Evolutionary conservation across 176 grass and related monocot species (phyloP).

Genomic region (Paspalum notatum): DNA sequence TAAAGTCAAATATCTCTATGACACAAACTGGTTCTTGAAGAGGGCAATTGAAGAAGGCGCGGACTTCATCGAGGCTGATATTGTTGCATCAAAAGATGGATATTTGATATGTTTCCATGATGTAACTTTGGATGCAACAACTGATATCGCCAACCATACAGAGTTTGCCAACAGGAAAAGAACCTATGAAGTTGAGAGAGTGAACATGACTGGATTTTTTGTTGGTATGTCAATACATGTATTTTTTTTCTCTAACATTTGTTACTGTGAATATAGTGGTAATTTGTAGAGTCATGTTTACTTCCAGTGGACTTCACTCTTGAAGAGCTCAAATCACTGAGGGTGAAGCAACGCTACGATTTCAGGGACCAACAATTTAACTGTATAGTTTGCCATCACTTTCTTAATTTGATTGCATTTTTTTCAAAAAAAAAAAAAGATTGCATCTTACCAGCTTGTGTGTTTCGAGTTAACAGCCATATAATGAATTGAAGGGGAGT

Average conservation of each 20-base stretch:
- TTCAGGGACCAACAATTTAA: conserved; percentile 79
- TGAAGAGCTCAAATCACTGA: conserved; percentile 65
- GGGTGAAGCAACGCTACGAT: conserved; percentile 62
- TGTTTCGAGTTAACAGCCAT: neutral
- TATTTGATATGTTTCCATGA: too few relatives aligned
- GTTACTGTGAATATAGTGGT: neutral
- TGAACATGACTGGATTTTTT: conserved; percentile 61
- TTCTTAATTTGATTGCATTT: neutral
- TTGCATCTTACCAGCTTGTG: neutral
- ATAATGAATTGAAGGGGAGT: conserved; percentile 47
- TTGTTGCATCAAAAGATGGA: too few relatives aligned
- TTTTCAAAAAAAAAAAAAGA: too few relatives aligned
- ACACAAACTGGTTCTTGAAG: too few relatives aligned
- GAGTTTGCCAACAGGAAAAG: too few relatives aligned
- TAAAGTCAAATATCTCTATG: too few relatives aligned
- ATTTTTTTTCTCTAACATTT: conserved; percentile 11
- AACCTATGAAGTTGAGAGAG: conserved; percentile 68
- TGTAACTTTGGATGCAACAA: too few relatives aligned
- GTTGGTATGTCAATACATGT: conserved; percentile 37
- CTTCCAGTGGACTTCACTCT: conserved; percentile 75
- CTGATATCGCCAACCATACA: too few relatives aligned
- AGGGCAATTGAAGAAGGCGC: too few relatives aligned
- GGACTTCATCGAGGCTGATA: too few relatives aligned
- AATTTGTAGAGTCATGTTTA: conserved; percentile 31
- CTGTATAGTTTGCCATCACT: conserved; percentile 46